Conservation (phyloP, 805 yeast species). For the Teunomyces pallodes region DNA sequence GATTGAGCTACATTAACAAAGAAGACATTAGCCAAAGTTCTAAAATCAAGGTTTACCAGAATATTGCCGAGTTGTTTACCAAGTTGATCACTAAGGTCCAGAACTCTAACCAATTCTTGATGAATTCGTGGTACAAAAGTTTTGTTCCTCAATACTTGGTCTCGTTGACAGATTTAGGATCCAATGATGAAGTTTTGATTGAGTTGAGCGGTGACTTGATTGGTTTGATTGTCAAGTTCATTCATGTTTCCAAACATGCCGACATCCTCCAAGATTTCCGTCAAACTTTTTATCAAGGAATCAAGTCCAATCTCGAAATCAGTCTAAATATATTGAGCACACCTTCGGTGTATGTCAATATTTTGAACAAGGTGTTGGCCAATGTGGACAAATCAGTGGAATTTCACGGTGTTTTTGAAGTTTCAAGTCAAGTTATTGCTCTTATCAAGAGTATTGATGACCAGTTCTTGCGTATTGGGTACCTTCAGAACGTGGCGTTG, state of each 20-base stretch:
- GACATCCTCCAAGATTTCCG: slow-evolving; percentile 38
- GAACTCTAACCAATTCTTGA: slow-evolving; percentile 30
- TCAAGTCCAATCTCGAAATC: slow-evolving; percentile 9
- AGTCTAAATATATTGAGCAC: slow-evolving; percentile 17
- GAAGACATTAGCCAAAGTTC: slow-evolving; percentile 3
- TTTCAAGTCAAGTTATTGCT: slow-evolving; percentile 9
- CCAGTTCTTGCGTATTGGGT: slow-evolving; percentile 47
- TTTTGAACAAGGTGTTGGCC: slow-evolving; percentile 44
- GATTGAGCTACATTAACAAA: slow-evolving; percentile 18
- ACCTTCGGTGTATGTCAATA: slow-evolving; percentile 34
- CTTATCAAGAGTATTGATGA: slow-evolving; percentile 12
- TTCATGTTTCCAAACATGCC: slow-evolving; percentile 46
- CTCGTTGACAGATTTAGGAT: slow-evolving; percentile 10
- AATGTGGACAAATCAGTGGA: slow-evolving; percentile 46
- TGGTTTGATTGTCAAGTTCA: slow-evolving; percentile 39
- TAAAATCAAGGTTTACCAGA: slow-evolving; percentile 5
- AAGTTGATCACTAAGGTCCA: slow-evolving; percentile 27
- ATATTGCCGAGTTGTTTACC: slow-evolving; percentile 16
- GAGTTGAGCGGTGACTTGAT: slow-evolving; percentile 42
- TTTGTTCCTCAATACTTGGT: slow-evolving; percentile 42
- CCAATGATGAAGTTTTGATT: slow-evolving; percentile 20
- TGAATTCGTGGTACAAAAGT: slow-evolving; percentile 41
- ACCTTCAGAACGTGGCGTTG: slow-evolving; percentile 54
- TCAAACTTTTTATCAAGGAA: slow-evolving; percentile 25
- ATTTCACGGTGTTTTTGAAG: slow-evolving; percentile 3